phyloP scores from a whole-genome alignment of 2,329 filamentous ascomycete genomes.

The Cyphellophora europaea region DNA sequence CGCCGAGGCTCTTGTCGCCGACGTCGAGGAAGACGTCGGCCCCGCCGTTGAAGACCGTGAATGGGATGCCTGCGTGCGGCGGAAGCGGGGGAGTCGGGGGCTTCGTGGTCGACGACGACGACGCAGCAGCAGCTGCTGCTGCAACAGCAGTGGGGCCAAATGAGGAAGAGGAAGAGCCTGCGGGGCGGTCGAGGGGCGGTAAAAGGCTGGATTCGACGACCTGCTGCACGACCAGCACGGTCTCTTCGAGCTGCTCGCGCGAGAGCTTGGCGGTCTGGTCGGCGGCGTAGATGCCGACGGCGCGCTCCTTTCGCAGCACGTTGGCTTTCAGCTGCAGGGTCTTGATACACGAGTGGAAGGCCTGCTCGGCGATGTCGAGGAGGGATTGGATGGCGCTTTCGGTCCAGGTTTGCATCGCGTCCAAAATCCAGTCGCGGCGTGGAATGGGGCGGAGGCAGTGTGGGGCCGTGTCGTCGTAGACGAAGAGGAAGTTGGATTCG shows the following conservation, averaged over 20 bases:
- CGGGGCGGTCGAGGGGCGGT: constrained; percentile 40
- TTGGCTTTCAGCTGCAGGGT: constrained; percentile 65
- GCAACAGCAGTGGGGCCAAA: not conserved
- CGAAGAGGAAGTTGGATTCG: constrained; percentile 92
- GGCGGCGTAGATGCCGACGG: constrained; percentile 65
- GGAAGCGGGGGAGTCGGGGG: constrained; percentile 4
- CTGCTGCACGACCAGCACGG: constrained; percentile 87
- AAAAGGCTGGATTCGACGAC: constrained; percentile 70
- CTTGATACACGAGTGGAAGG: constrained; percentile 70
- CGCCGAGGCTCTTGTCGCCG: constrained; percentile 94
- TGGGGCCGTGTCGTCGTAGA: constrained; percentile 56
- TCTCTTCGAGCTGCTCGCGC: constrained; percentile 88
- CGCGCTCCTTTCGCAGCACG: constrained; percentile 75
- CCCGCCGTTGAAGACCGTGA: constrained; percentile 96
- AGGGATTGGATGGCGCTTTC: constrained; percentile 65
- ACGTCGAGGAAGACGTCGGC: constrained; percentile 98
- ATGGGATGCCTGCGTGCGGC: constrained; percentile 51
- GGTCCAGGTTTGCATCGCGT: constrained; percentile 41
- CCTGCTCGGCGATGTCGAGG: constrained; percentile 81
- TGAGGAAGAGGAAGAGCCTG: constrained; percentile 3
- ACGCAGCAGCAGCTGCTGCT: not conserved
- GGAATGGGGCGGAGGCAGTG: constrained; percentile 59
- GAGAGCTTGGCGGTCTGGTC: constrained; percentile 56
- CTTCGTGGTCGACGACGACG: not conserved
- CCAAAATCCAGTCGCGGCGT: constrained; percentile 49